Percentiles rank a stretch among this genome's conserved stretches.
phyloP scores from a whole-genome alignment of 352 stramenopile genomes.

The Phytophthora litchii region DNA sequence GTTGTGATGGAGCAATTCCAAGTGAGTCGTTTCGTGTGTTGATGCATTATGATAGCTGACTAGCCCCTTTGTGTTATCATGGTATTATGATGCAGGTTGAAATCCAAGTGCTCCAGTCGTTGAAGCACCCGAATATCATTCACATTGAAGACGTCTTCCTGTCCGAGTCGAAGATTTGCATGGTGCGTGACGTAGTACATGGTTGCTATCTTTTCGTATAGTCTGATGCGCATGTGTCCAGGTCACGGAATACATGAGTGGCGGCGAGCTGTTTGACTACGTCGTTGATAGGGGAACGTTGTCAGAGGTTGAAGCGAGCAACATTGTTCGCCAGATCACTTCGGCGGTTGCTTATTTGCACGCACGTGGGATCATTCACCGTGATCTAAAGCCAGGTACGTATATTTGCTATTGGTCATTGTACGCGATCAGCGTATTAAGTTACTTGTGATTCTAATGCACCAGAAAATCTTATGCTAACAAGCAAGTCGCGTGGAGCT shows the following conservation, averaged over 20 bases:
- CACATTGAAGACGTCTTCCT: constrained; percentile 89
- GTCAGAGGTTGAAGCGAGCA: constrained; percentile 86
- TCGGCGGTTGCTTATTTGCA: constrained; percentile 91
- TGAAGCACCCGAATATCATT: constrained; percentile 92
- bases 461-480: constrained; percentile 86
- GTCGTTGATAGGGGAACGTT: constrained; percentile 91
- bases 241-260: constrained; percentile 90
- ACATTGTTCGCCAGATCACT: constrained; percentile 90
- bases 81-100: constrained; percentile 55
- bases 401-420: not conserved
- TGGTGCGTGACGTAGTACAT: constrained; percentile 45
- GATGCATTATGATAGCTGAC: not conserved
- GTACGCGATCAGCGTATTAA: constrained; percentile 1
- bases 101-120: constrained; percentile 90
- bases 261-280: constrained; percentile 92
- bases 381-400: constrained; percentile 88
- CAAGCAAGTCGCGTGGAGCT: constrained; percentile 74
- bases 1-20: constrained; percentile 90
- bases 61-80: constrained; percentile 1
- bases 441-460: not conserved
- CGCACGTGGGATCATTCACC: constrained; percentile 85
- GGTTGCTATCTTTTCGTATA: too few relatives aligned
- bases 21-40: constrained; percentile 35
- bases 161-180: constrained; percentile 85
- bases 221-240: constrained; percentile 24